Evolutionary conservation across 805 yeast species (phyloP), one percentile per base, ranked within the genome.

Genomic region (Ogataea neopini): DNA sequence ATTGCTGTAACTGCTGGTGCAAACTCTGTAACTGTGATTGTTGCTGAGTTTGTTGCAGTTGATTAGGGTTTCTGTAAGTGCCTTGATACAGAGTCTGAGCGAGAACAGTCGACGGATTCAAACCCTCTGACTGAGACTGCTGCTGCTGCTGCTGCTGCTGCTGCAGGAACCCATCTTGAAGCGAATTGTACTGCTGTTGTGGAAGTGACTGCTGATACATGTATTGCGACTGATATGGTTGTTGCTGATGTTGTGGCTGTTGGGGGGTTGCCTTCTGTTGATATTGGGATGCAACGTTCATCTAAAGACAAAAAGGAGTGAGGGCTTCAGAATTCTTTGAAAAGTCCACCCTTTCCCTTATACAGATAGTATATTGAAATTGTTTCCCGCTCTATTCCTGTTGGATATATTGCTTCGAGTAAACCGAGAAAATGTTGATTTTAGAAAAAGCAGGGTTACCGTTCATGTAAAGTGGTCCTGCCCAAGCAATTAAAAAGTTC

Each of bases 11-110:
- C 41, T 58, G 62, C 32, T 59, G 65, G 25, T 50, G 61, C 25
- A 58, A 47, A 22, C 47, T 49, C 28, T 55, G 61, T 20, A 55
- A 50, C 36, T 60, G 62, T 23, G 57, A 52, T 49, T 57, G 52
- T 50, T 61, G 60, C 49, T 61, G 56, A 39, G 56, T 39, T 47
- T 45, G 53, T 48, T 44, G 58, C 30, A 58, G 66, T 39, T 66
- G 69, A 54, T 48, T 53, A 17, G 68, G 67, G 9, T 70, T 67
- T 34, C 72, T 61, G 52, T 64, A 71, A 23, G 63, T 66, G 30
- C 74, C 73, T 45, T 69, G 77, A 46, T 69, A 73, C 33, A 70
- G 52, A 4, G 72, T 61, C 50, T 71, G 76, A 4, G 76, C 69
- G 41, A 72, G 44, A 38, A 72, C 52, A 28, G 69, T 67, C 1